Conservation (phyloP, 192 early-diverging fungal species). For the Umbelopsis sp. region DNA sequence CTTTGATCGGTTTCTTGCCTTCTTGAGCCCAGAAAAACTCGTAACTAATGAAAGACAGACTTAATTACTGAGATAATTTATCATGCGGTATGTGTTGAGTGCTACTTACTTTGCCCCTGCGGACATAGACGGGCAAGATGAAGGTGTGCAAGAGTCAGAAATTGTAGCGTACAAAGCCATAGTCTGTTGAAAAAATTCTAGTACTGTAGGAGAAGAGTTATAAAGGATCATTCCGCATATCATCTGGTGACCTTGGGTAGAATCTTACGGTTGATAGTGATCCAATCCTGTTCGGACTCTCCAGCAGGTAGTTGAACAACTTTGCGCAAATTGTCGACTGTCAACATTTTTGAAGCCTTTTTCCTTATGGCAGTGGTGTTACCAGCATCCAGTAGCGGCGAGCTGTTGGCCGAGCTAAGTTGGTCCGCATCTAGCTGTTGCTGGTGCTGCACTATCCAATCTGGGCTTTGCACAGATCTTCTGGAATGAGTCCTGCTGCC, state of each 20-base stretch:
- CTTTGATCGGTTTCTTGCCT: conserved; percentile 80
- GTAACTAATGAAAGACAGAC: conserved; percentile 41
- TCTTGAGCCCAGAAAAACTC: conserved; percentile 93
- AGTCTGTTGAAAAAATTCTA: conserved; percentile 97
- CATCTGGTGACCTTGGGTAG: neutral
- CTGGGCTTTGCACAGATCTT: neutral
- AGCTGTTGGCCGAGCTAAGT: neutral
- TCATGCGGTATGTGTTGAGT: neutral
- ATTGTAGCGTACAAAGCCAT: conserved; percentile 92
- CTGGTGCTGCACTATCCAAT: neutral
- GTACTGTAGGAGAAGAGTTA: conserved; percentile 44
- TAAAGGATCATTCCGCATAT: neutral
- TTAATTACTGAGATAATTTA: neutral
- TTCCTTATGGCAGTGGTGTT: neutral
- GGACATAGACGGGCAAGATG: conserved; percentile 88
- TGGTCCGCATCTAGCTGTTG: neutral
- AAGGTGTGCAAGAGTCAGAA: conserved; percentile 86
- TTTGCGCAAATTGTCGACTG: conserved; percentile 69
- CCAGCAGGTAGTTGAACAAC: conserved; percentile 86
- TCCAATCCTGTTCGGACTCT: conserved; percentile 90
- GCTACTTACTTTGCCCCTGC: conserved; percentile 69
- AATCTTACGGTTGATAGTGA: conserved; percentile 79
- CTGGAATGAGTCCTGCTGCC: neutral
- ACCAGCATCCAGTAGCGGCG: neutral
- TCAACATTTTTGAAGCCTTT: neutral